Percentiles rank a stretch among this genome's conserved stretches.
These are phyloP conservation scores for Erigeron philadelphicus DNA, from an alignment of 140 eudicot species.

Conservation along the genomic window DNA sequence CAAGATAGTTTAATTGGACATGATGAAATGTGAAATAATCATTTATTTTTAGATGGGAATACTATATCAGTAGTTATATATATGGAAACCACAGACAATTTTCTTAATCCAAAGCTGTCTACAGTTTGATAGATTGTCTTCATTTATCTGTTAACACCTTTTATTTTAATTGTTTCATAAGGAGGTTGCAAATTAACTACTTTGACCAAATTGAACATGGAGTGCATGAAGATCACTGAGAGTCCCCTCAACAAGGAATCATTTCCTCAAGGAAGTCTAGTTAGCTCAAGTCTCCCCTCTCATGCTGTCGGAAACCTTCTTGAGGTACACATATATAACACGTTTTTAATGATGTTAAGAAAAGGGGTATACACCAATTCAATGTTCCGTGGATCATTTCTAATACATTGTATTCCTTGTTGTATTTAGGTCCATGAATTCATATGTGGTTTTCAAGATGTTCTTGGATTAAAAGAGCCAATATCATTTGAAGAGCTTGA, in stretches of 20 bases:
- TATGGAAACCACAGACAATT: slow-evolving; percentile 10
- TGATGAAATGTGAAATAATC: slow-evolving; percentile 16
- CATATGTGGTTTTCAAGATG: slow-evolving; percentile 38
- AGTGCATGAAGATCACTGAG: slow-evolving; percentile 26
- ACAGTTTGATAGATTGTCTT: background rate
- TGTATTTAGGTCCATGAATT: slow-evolving; percentile 46
- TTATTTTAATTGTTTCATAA: slow-evolving; percentile 8
- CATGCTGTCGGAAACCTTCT: slow-evolving; percentile 39
- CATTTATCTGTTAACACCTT: background rate
- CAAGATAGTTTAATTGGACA: background rate
- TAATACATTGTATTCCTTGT: background rate
- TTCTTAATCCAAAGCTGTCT: slow-evolving; percentile 1
- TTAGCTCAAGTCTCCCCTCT: slow-evolving; percentile 41
- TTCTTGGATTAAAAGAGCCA: slow-evolving; percentile 35
- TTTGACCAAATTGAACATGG: slow-evolving; percentile 20
- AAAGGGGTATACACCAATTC: slow-evolving; percentile 1
- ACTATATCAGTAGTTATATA: slow-evolving; percentile 3
- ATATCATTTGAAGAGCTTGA: slow-evolving; percentile 60
- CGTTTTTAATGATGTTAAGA: background rate
- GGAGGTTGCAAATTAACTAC: slow-evolving; percentile 27
- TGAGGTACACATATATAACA: slow-evolving; percentile 33
- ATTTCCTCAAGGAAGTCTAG: slow-evolving; percentile 41
- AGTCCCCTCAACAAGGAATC: slow-evolving; percentile 11
- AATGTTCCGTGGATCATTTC: background rate
- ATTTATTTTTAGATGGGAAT: background rate